Conservation (phyloP, 495 filamentous ascomycete species). For the Gamarada debralockiae region DNA sequence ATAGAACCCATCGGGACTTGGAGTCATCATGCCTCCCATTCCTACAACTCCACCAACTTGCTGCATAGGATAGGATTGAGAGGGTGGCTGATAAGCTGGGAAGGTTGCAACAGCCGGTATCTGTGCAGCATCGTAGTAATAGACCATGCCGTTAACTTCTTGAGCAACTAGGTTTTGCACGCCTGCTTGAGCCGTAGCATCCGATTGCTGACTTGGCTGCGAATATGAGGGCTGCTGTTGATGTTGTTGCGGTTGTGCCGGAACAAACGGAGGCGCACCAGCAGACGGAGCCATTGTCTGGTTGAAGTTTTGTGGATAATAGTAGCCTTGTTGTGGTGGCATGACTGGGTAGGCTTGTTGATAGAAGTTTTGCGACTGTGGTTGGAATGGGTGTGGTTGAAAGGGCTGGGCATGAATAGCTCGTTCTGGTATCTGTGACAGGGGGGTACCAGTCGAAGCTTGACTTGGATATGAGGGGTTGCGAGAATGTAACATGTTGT, state of each 20-base stretch:
- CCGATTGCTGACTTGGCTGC: constrained; percentile 35
- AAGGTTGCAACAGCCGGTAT: constrained; percentile 50
- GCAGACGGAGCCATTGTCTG: constrained; percentile 43
- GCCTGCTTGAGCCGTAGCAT: constrained; percentile 35
- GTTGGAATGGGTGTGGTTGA: constrained; percentile 65
- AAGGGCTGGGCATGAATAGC: constrained; percentile 91
- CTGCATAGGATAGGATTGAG: constrained; percentile 35
- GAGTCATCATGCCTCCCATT: constrained; percentile 79
- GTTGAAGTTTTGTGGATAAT: constrained; percentile 53
- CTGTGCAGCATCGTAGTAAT: constrained; percentile 83
- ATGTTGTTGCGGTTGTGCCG: constrained; percentile 48
- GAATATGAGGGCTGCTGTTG: constrained; percentile 30
- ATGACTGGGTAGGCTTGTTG: constrained; percentile 41
- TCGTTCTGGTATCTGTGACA: constrained; percentile 92
- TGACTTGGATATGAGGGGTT: constrained; percentile 76
- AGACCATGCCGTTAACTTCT: constrained; percentile 91
- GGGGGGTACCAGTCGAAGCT: constrained; percentile 73
- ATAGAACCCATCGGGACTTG: constrained; percentile 65
- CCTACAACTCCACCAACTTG: constrained; percentile 54
- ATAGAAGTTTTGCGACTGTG: constrained; percentile 55
- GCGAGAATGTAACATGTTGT: constrained; percentile 55
- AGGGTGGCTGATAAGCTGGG: constrained; percentile 42
- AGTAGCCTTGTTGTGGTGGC: constrained; percentile 50
- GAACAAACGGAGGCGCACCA: constrained; percentile 53
- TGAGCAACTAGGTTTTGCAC: constrained; percentile 73